A percentile compares a stretch with the other conserved stretches of the same genome.
Conservation (phyloP, 345 rosid species). For the Citropsis articulata region DNA sequence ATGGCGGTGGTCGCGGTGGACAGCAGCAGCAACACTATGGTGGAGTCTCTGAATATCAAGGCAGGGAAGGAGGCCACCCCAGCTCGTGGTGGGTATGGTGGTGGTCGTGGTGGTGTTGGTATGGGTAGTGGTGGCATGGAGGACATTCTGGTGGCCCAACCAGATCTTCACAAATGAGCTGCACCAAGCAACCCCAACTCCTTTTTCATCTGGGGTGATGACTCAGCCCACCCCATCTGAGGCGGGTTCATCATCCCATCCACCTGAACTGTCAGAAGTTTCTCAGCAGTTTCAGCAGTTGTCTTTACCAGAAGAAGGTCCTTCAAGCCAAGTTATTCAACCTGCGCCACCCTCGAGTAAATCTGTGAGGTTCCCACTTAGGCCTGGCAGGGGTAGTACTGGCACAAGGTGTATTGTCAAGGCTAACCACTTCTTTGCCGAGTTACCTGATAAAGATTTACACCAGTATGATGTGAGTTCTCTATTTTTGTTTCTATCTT, state of each 20-base stretch:
- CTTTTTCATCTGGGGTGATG: slow-evolving; percentile 53
- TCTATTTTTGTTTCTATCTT: not conserved
- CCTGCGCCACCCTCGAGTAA: slow-evolving; percentile 70
- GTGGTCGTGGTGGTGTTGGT: slow-evolving; percentile 37
- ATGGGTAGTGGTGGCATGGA: slow-evolving; percentile 38
- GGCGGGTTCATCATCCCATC: slow-evolving; percentile 51
- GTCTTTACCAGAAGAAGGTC: slow-evolving; percentile 45
- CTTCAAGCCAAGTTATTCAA: slow-evolving; percentile 57
- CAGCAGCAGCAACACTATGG: slow-evolving; percentile 58
- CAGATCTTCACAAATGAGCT: slow-evolving; percentile 67
- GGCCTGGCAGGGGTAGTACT: slow-evolving; percentile 71
- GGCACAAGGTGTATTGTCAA: slow-evolving; percentile 76
- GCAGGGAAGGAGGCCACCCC: slow-evolving; percentile 75
- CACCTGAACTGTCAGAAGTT: slow-evolving; percentile 41
- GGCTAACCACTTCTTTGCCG: slow-evolving; percentile 96
- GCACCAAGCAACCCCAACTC: slow-evolving; percentile 89
- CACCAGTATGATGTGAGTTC: slow-evolving; percentile 88
- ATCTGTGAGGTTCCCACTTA: slow-evolving; percentile 70
- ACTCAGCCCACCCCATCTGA: slow-evolving; percentile 51
- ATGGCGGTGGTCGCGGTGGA: slow-evolving; percentile 52
- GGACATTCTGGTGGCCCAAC: slow-evolving; percentile 54
- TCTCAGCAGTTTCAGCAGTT: slow-evolving; percentile 48
- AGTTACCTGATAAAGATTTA: slow-evolving; percentile 86
- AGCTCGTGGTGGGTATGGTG: too few species aligned
- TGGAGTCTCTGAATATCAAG: slow-evolving; percentile 60